A percentile compares a stretch with the other conserved stretches of the same genome.
These are phyloP conservation scores for Entomortierella lignicola DNA, from an alignment of 192 early-diverging fungal genomes.

Conservation along the genomic window DNA sequence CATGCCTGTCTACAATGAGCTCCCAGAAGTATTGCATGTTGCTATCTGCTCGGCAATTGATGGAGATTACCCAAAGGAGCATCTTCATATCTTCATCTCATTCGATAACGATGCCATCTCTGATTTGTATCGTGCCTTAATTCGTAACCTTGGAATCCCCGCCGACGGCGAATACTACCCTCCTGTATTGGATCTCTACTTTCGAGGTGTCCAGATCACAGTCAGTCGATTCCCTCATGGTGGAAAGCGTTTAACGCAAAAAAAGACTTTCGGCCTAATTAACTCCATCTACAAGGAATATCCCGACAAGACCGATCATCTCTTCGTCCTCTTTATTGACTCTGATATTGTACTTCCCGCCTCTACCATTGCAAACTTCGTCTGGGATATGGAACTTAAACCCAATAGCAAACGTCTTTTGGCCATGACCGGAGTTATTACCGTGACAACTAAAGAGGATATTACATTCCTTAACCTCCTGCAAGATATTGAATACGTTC, in stretches of 20 bases:
- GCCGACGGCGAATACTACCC: slow-evolving; percentile 20
- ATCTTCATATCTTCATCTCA: slow-evolving; percentile 30
- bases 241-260: slow-evolving; percentile 63
- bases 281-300: slow-evolving; percentile 26
- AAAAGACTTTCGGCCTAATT: slow-evolving; percentile 52
- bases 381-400: slow-evolving; percentile 27
- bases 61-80: slow-evolving; percentile 29
- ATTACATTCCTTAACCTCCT: slow-evolving; percentile 46
- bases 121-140: slow-evolving; percentile 30
- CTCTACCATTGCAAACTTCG: slow-evolving; percentile 50
- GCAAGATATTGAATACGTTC: slow-evolving; percentile 62
- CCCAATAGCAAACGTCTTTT: slow-evolving; percentile 15
- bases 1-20: slow-evolving; percentile 39
- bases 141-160: slow-evolving; percentile 12
- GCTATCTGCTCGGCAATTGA: slow-evolving; percentile 33
- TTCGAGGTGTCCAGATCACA: slow-evolving; percentile 42
- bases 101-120: slow-evolving; percentile 34
- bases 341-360: slow-evolving; percentile 58
- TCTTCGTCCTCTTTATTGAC: slow-evolving; percentile 60
- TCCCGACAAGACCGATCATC: slow-evolving; percentile 31
- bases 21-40: slow-evolving; percentile 16
- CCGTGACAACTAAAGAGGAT: slow-evolving; percentile 24
- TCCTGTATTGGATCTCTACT: slow-evolving; percentile 29
- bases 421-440: slow-evolving; percentile 27
- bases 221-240: slow-evolving; percentile 63